Base-by-base conservation (phyloP, 345 rosid genomes). In the Corchorus capsularis region DNA sequence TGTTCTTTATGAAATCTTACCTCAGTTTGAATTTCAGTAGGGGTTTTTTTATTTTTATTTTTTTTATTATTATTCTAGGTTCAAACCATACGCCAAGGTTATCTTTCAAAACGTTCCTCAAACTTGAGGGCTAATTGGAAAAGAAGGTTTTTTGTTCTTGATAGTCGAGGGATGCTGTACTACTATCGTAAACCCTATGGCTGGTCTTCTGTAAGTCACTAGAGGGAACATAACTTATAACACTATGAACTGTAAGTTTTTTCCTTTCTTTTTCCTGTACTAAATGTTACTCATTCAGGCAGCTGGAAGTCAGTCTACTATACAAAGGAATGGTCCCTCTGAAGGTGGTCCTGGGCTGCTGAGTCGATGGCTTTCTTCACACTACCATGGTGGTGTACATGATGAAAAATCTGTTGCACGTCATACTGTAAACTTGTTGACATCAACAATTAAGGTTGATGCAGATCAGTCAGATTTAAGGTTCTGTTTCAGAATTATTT, bases 91-190 rank as follows among this genome's bases (percentile, higher is more conserved):
- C 85, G 92, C 66, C 94, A 92, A 82, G 97, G 97, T 32, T 92
- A 90, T 83, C 83, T 92, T 16, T 88, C 96, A 39, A 92, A 92
- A 82, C 90, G 96, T 78, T 92, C 96, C n/a, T 90, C 94, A 75
- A 92, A 90, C 81, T 76, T 92, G 83, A 88, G 96, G 78, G 94
- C 89, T 72, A 91, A 89, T 68, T 92, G 96, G 94, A 92, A 92
- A 79, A 87, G 96, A 83, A 87, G 96, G 73, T 92, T 83, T 82
- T 92, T 92, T 84, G 89, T 92, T 62, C 94, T 92, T 72, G 96
- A 92, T 79, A 92, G 91, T 79, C 88, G 92, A 64, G 96, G 96
- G 78, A 85, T 90, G 91, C 82, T 92, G 73, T 92, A 92, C 72
- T 92, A 92, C 79, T 90, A 92, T 79, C 97, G 97, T n/a, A 92